phyloP scores from a whole-genome alignment of 2,329 filamentous ascomycete genomes.

The Penicillium glabrum region DNA sequence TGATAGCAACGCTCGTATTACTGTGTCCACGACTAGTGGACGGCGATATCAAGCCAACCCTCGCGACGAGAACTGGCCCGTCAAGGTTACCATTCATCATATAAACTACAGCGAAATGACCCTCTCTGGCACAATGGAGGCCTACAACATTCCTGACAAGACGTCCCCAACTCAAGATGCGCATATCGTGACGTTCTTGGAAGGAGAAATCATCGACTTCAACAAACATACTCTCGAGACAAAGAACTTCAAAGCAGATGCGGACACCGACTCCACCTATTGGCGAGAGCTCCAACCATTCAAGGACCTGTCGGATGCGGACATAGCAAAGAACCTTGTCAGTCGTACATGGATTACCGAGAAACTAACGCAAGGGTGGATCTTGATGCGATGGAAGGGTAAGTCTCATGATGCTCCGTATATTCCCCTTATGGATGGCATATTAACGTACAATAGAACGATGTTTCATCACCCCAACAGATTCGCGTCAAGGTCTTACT shows the following conservation, averaged over 20 bases:
- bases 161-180: conserved; percentile 42
- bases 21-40: conserved; percentile 38
- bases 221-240: conserved; percentile 49
- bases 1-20: conserved; percentile 31
- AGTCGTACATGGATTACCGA: conserved; percentile 47
- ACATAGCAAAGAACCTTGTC: conserved; percentile 45
- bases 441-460: conserved; percentile 37
- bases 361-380: conserved; percentile 44
- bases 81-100: conserved; percentile 64
- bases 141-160: conserved; percentile 64
- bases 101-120: conserved; percentile 63
- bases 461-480: conserved; percentile 50
- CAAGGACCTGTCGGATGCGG: conserved; percentile 44
- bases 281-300: conserved; percentile 52
- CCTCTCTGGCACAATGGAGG: conserved; percentile 68
- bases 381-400: conserved; percentile 55
- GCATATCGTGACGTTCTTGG: conserved; percentile 64
- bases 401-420: conserved; percentile 9
- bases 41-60: conserved; percentile 37
- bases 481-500: conserved; percentile 48
- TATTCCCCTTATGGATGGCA: not conserved
- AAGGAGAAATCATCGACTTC: conserved; percentile 70
- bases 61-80: conserved; percentile 63
- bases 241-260: conserved; percentile 47
- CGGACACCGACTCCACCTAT: conserved; percentile 49